Conservation (phyloP, 352 stramenopile genomes). For the Poterioochromonas sp. region DNA sequence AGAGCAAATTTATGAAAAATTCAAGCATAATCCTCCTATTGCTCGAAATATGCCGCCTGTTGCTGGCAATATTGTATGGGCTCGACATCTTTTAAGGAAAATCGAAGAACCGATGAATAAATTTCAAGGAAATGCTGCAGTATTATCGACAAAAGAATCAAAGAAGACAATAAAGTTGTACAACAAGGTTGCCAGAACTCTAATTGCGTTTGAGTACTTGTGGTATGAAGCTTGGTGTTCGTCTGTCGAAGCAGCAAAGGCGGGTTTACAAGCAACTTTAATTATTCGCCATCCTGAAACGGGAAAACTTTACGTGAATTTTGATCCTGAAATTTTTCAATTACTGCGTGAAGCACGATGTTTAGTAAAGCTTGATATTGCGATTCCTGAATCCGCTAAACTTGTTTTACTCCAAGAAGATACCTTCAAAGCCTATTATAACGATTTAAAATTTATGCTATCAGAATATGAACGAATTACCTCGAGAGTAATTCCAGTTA, state of each 20-base stretch:
- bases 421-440: conserved; percentile 98
- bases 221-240: conserved; percentile 98
- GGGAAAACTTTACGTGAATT: conserved; percentile 96
- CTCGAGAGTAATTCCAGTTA: conserved; percentile 92
- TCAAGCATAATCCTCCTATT: conserved; percentile 94
- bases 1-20: conserved; percentile 94
- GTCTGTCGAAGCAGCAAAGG: conserved; percentile 93
- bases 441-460: conserved; percentile 90
- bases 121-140: conserved; percentile 95
- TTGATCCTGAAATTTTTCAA: conserved; percentile 93
- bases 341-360: conserved; percentile 93
- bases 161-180: conserved; percentile 98
- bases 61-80: conserved; percentile 95
- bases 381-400: conserved; percentile 93
- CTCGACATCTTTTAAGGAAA: conserved; percentile 86
- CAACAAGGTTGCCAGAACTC: conserved; percentile 93
- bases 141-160: conserved; percentile 89
- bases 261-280: conserved; percentile 91
- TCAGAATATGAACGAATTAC: conserved; percentile 96
- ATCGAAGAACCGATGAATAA: conserved; percentile 99
- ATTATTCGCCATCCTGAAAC: conserved; percentile 95
- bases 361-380: conserved; percentile 92
- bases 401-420: conserved; percentile 94
- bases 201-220: conserved; percentile 98
- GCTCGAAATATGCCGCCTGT: conserved; percentile 90